phyloP scores from a whole-genome alignment of 495 filamentous ascomycete genomes.

The Cudoniella acicularis region DNA sequence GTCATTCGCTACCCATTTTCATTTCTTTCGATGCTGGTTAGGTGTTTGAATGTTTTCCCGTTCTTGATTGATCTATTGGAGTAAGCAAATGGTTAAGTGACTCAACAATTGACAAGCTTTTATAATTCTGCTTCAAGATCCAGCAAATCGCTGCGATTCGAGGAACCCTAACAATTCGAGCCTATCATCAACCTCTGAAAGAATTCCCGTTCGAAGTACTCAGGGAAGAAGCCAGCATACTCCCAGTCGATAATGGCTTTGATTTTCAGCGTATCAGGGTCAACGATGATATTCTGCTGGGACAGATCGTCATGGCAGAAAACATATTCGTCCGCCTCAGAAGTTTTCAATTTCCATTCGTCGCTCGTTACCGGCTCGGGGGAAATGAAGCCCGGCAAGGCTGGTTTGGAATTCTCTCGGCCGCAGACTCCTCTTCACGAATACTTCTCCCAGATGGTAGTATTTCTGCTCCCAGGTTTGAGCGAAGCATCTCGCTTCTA shows the following conservation, averaged over 20 bases:
- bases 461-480: no score
- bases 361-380: neutral
- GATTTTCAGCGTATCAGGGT: constrained; percentile 32
- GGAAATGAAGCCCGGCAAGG: neutral
- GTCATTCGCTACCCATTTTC: no score
- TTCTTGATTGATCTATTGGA: no score
- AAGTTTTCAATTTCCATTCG: neutral
- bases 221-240: constrained; percentile 34
- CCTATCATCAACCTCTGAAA: neutral
- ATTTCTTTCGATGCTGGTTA: no score
- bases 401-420: neutral
- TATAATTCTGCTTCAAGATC: no score
- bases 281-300: constrained; percentile 31
- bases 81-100: no score
- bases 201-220: constrained; percentile 5
- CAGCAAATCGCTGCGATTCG: no score
- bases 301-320: constrained; percentile 36
- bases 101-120: no score
- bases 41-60: no score
- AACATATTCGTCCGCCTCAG: constrained; percentile 19
- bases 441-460: neutral
- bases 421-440: constrained; percentile 5
- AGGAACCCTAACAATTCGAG: neutral
- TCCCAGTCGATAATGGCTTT: constrained; percentile 35
- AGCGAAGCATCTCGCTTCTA: no score